Evolutionary conservation across 2,329 filamentous ascomycete genomes (phyloP).

Genomic region (Orbilia brochopaga): DNA sequence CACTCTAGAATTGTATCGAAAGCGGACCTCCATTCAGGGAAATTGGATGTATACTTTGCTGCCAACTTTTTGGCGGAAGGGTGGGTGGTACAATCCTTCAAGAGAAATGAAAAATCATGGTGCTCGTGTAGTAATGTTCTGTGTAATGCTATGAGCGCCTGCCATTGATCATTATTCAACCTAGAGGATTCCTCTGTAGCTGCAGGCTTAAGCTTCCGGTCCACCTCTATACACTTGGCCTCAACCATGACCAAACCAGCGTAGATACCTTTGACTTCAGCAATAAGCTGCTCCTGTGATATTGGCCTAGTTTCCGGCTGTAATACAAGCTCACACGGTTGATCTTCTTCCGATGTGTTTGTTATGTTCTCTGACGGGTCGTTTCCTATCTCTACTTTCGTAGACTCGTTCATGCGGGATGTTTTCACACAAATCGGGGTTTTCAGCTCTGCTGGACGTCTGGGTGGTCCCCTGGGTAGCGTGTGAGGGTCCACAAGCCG

Average conservation of each 20-base stretch:
- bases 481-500: no score
- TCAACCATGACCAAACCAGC: constrained; percentile 85
- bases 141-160: constrained; percentile 80
- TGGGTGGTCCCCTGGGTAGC: no score
- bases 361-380: no score
- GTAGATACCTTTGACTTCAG: constrained; percentile 84
- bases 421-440: no score
- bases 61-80: constrained; percentile 71
- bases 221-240: constrained; percentile 82
- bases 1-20: constrained; percentile 3
- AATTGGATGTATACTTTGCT: constrained; percentile 69
- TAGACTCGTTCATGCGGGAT: no score
- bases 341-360: constrained; percentile 19
- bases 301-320: constrained; percentile 73
- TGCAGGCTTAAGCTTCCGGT: constrained; percentile 66
- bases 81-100: constrained; percentile 81
- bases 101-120: constrained; percentile 83
- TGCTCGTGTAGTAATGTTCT: constrained; percentile 80
- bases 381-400: no score
- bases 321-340: constrained; percentile 59
- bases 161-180: constrained; percentile 75
- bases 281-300: constrained; percentile 76
- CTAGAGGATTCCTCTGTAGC: constrained; percentile 55
- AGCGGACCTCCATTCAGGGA: background rate
- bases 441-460: no score